These are phyloP conservation scores for Heritiera fomes DNA, from an alignment of 345 rosid species.

Conservation along the genomic window DNA sequence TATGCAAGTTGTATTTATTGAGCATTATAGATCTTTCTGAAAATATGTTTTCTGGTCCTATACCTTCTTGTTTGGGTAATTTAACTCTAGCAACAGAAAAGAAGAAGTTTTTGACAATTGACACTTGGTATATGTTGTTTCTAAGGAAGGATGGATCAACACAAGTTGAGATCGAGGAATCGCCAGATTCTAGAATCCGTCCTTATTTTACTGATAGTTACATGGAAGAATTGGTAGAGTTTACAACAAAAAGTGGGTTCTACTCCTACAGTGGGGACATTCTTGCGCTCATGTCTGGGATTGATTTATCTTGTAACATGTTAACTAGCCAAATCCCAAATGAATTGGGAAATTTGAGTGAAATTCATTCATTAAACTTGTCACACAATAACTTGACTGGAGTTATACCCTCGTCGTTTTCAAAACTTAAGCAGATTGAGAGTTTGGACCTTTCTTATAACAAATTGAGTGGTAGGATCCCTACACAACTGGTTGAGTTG, in stretches of 20 bases:
- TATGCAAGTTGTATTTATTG: conserved; percentile 17
- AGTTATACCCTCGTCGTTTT: not conserved
- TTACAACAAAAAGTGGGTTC: not conserved
- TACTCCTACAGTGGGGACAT: not conserved
- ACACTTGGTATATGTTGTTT: accelerated
- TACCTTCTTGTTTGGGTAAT: conserved; percentile 20
- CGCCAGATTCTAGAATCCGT: too few species aligned
- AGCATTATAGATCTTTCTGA: conserved; percentile 24
- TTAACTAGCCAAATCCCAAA: not conserved
- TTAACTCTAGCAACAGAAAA: not conserved
- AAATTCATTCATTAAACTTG: not conserved
- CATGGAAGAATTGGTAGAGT: not conserved
- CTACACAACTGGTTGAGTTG: conserved; percentile 16
- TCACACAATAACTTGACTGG: not conserved
- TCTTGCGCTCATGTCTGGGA: not conserved
- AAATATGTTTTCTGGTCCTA: conserved; percentile 10
- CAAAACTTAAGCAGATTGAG: not conserved
- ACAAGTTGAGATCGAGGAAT: too few species aligned
- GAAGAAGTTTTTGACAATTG: not conserved
- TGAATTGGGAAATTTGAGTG: not conserved
- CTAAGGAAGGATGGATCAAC: too few species aligned
- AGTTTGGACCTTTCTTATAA: conserved; percentile 30
- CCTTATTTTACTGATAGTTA: accelerated
- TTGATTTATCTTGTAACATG: conserved; percentile 14
- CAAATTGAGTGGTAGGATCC: conserved; percentile 23